phyloP scores from a whole-genome alignment of 768 basidiomycete genomes.

The Albatrellus ellisii region DNA sequence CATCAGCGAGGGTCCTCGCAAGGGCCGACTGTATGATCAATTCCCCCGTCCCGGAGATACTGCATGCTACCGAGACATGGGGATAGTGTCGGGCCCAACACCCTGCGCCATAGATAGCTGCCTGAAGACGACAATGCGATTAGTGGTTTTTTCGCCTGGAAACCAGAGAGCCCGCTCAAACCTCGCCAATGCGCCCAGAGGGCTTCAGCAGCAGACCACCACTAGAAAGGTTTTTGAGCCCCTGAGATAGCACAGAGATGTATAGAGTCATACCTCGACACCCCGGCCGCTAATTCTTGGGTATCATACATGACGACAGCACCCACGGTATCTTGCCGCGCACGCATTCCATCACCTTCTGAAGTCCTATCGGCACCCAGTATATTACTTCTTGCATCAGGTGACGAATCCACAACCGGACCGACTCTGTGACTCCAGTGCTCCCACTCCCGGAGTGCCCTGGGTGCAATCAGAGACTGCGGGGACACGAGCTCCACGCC shows the following conservation, averaged over 20 bases:
- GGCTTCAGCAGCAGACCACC: slow-evolving; percentile 71
- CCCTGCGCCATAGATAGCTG: slow-evolving; percentile 59
- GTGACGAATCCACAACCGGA: background rate
- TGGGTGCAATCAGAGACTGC: slow-evolving; percentile 34
- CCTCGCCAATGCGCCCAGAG: slow-evolving; percentile 68
- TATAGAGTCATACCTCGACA: slow-evolving; percentile 42
- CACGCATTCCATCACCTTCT: slow-evolving; percentile 7
- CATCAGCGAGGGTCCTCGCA: slow-evolving; percentile 42
- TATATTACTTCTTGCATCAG: slow-evolving; percentile 2
- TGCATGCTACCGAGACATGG: slow-evolving; percentile 38
- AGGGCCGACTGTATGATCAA: slow-evolving; percentile 45
- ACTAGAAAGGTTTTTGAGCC: slow-evolving; percentile 24
- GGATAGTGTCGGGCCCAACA: slow-evolving; percentile 48
- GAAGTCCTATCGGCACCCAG: no score
- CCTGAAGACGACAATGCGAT: slow-evolving; percentile 25
- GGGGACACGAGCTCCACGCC: slow-evolving; percentile 24
- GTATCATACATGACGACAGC: slow-evolving; percentile 43
- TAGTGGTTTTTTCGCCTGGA: background rate
- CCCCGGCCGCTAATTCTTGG: slow-evolving; percentile 49
- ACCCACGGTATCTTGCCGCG: slow-evolving; percentile 67
- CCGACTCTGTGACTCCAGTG: slow-evolving; percentile 43
- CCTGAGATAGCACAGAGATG: background rate
- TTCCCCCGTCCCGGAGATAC: slow-evolving; percentile 63
- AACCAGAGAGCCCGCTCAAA: slow-evolving; percentile 15
- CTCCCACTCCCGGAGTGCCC: slow-evolving; percentile 40